Base-by-base conservation (phyloP, 2,329 filamentous ascomycete species). In the Trichophyton benhamiae region DNA sequence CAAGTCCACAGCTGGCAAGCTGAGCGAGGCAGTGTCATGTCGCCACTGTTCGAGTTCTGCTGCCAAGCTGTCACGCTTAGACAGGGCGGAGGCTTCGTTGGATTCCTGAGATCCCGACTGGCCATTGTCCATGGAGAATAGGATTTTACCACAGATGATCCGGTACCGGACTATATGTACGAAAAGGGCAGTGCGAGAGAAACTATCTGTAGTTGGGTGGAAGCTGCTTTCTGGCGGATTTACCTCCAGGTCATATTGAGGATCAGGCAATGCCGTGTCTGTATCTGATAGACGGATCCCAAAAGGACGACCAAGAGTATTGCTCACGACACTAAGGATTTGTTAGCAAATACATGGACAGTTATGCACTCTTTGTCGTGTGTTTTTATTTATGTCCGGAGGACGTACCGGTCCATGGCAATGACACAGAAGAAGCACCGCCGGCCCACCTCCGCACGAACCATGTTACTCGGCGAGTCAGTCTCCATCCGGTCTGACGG, bases 341-440 rank as follows among this genome's bases (percentile, higher is more conserved):
- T 30, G 33, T 38, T 38, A 25, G 30, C 3, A 42, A 20, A 42
- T 57, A 30, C 36, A 57, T 57, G 30, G 38, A 13, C 5, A 7
- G 15, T 62, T 60, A 57, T 46, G 59, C 27, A 20, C 59, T 33
- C 57, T 44, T 22, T 30, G 3, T 5, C n/a, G 20, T 30, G 20
- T 17, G 30, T 22, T 46, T 46, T 58, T 38, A 42, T 36, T 42
- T 20, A 17, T 62, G 52, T 9, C 17, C 2, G 25, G 17, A 25
- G 44, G n/a, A 15, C 72, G 7, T 72, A 72, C 42, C 74, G 66
- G 60, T 77, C 76, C 63, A 77, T 68, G 1, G 72, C 71, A 1
- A 78, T 69, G 0, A 77, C 68, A 60, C 73, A 76, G 75, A 77
- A 78, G 60, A 78, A 78, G 41, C 75, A 77, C 8, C 75, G 61